Evolutionary conservation across 345 rosid genomes (phyloP).

Genomic region (Limnanthes douglasii): DNA sequence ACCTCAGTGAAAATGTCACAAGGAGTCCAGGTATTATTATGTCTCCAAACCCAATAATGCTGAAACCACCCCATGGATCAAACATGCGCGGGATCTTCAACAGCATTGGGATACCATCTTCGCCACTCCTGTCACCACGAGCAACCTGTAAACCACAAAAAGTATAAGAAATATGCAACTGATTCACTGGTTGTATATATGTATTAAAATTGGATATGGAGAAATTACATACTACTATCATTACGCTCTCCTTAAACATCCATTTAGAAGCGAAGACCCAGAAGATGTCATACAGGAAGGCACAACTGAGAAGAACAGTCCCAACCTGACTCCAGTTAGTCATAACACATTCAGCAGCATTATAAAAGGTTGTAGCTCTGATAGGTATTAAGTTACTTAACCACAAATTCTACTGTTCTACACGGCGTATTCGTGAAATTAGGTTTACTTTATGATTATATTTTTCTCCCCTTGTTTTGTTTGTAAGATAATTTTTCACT

Average conservation of each 20-base stretch:
- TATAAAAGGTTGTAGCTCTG: too few relatives aligned
- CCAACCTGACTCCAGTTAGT: conserved; percentile 98
- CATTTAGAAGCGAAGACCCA: conserved; percentile 94
- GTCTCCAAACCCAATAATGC: conserved; percentile 96
- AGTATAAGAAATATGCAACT: too few relatives aligned
- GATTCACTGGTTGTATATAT: too few relatives aligned
- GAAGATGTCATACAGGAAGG: conserved; percentile 92
- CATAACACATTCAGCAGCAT: too few relatives aligned
- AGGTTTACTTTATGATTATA: too few relatives aligned
- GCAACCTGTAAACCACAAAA: conserved; percentile 48
- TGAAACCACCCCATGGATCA: conserved; percentile 99
- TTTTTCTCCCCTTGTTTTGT: too few relatives aligned
- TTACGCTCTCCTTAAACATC: conserved; percentile 97
- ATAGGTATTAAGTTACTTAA: too few relatives aligned
- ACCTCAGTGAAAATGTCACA: conserved; percentile 88
- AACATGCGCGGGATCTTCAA: conserved; percentile 91
- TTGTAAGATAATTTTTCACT: too few relatives aligned
- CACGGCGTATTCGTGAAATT: too few relatives aligned
- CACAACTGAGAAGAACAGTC: conserved; percentile 87
- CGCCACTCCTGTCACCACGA: conserved; percentile 92
- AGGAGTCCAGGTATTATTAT: conserved; percentile 87
- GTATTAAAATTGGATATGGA: too few relatives aligned
- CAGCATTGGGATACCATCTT: conserved; percentile 95
- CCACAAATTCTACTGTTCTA: too few relatives aligned
- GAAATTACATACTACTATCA: conserved; percentile 78